Base-by-base conservation (phyloP, 345 rosid genomes). In the Euphorbia pulcherrima region DNA sequence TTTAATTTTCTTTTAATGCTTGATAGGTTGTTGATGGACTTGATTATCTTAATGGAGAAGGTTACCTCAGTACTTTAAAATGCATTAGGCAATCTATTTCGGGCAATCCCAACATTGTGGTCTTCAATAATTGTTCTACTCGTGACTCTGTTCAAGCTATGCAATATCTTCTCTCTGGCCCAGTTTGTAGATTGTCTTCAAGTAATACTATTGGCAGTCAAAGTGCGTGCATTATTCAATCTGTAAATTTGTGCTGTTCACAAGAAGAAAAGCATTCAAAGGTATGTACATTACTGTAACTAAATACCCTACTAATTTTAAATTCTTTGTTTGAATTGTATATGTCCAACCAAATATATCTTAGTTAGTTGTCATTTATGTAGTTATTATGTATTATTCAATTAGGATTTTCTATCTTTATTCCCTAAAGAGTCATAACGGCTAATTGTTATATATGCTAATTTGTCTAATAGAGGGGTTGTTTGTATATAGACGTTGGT, bases 21-120 rank as follows among this genome's bases (percentile, higher is more conserved):
- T 74, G 59, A 71, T 77, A 94, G 96, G 92, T 88, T 68, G 69
- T 89, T 60, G 99, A 94, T 71, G 92, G 84, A 65, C 68, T 78
- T 46, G 90, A 60, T 41, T 75, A 77, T 69, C 74, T 75, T 63
- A 48, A 68, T 58, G 67, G 81, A 44, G 81, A 69, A 53, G 84
- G 82, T 68, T 65, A 28, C 78, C 78, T 83, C 44, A 79, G 83
- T 51, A 40, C 76, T 26, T 62, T 89, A 30, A 86, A 74, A 68
- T 82, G 89, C 78, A 83, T 85, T 54, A 78, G 84, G 81, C 77
- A 82, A 72, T 78, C 75, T 11, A 88, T 94, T 76, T 82, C 78
- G 30, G 83, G 79, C 73, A 81, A 80, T 62, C 87, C 88, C 44
- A 82, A 41, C 17, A 62, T 86, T 5, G 65, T 88, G 68, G 79